phyloP scores from a whole-genome alignment of 176 grass and related monocot species.

The Lolium multiflorum region DNA sequence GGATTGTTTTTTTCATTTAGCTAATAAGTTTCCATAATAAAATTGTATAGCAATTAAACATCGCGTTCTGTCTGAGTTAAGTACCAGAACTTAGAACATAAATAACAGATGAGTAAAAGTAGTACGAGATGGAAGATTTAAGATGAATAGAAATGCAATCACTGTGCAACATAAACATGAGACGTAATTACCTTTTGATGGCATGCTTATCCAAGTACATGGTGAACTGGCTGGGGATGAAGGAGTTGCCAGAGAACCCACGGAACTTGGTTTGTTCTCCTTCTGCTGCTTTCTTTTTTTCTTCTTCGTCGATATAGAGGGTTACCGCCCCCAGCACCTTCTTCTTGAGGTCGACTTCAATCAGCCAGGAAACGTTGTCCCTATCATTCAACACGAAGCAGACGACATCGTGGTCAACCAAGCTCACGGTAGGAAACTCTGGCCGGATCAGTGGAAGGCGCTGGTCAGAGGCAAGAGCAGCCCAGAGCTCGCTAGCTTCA shows the following conservation, averaged over 20 bases:
- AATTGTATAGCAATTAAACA: not conserved
- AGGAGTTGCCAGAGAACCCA: not conserved
- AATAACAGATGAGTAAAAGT: constrained; percentile 3
- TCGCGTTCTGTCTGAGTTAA: not conserved
- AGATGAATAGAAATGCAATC: not conserved
- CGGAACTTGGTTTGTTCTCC: not conserved
- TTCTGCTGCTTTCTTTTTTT: not conserved
- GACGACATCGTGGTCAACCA: constrained; percentile 3
- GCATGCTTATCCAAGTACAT: constrained; percentile 20
- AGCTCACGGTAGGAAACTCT: constrained; percentile 13
- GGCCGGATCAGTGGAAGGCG: not conserved
- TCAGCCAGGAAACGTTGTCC: not conserved
- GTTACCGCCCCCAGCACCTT: not conserved
- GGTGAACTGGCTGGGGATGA: constrained; percentile 13
- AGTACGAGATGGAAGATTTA: not conserved
- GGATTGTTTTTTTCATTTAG: not conserved
- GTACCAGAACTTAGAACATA: not conserved
- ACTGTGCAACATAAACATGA: not conserved
- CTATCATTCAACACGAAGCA: constrained; percentile 20
- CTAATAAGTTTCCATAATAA: not conserved
- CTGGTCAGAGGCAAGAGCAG: not conserved
- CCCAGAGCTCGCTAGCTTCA: not conserved
- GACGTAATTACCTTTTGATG: constrained; percentile 23
- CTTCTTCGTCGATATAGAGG: not conserved
- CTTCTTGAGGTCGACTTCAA: constrained; percentile 14